These are phyloP conservation scores for Omphalotus olearius DNA, from an alignment of 1,284 basidiomycete species.

Conservation along the genomic window DNA sequence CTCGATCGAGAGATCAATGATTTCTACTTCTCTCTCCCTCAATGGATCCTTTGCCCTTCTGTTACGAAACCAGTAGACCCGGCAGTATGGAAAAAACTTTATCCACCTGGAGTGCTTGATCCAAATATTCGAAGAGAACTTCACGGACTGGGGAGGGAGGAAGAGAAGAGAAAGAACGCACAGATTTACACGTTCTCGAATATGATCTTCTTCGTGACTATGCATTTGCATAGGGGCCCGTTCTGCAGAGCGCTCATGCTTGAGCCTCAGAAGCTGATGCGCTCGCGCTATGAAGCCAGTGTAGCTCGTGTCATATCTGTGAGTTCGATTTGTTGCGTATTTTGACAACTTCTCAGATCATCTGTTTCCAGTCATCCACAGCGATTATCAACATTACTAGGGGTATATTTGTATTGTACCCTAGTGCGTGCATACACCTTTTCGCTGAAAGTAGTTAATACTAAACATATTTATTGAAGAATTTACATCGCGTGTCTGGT, in stretches of 20 bases:
- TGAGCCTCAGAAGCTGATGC: slow-evolving; percentile 15
- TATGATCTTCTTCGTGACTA: slow-evolving; percentile 18
- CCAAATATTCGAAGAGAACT: slow-evolving; percentile 9
- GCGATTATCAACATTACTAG: slow-evolving; percentile 21
- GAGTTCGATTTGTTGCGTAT: background rate
- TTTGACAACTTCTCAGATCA: background rate
- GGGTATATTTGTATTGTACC: slow-evolving; percentile 20
- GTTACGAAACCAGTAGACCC: slow-evolving; percentile 18
- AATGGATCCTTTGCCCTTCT: slow-evolving; percentile 20
- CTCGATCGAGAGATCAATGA: slow-evolving; percentile 21
- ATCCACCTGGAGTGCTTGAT: slow-evolving; percentile 2
- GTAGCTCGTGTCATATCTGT: slow-evolving; percentile 17
- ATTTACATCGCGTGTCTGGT: slow-evolving; percentile 20
- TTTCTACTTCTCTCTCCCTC: slow-evolving; percentile 18
- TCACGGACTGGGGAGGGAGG: slow-evolving; percentile 14
- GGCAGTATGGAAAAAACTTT: slow-evolving; percentile 9
- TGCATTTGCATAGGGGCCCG: slow-evolving; percentile 21
- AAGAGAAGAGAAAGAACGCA: slow-evolving; percentile 14
- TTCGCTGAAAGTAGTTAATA: background rate
- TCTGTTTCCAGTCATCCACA: slow-evolving; percentile 17
- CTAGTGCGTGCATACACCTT: slow-evolving; percentile 13
- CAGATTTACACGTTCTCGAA: slow-evolving; percentile 19
- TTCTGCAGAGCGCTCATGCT: slow-evolving; percentile 22
- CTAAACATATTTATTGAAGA: slow-evolving; percentile 5
- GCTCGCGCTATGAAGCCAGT: slow-evolving; percentile 18